Percentiles rank a stretch among this genome's conserved stretches.
Evolutionary conservation across 139 green algal genomes (phyloP).

Genomic region (Volvox africanus): DNA sequence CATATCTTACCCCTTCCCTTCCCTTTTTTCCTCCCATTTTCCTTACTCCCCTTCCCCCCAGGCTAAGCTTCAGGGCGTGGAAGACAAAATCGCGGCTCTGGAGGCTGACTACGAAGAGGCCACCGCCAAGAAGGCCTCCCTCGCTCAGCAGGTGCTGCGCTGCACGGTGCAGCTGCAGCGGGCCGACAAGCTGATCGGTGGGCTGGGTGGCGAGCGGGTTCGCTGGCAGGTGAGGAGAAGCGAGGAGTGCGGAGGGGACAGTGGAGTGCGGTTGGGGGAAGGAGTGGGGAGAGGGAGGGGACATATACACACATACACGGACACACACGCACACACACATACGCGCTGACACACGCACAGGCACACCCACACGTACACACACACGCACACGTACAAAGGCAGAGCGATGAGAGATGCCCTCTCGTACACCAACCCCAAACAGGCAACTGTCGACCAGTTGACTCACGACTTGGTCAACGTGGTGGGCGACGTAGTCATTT

Average conservation of each 20-base stretch:
- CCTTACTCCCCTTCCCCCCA: conserved; percentile 46
- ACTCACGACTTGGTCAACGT: conserved; percentile 75
- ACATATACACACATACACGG: not conserved
- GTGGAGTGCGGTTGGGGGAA: not conserved
- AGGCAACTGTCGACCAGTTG: conserved; percentile 78
- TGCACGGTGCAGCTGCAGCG: conserved; percentile 78
- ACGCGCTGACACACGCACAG: too few relatives aligned
- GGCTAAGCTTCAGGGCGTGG: conserved; percentile 73
- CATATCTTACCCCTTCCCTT: too few relatives aligned
- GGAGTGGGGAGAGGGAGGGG: too few relatives aligned
- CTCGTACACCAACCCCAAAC: not conserved
- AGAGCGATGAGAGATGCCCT: too few relatives aligned
- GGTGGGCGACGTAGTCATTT: conserved; percentile 80
- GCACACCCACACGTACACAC: too few relatives aligned
- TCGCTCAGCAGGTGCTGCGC: conserved; percentile 77
- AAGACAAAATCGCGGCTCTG: conserved; percentile 81
- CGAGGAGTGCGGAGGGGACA: not conserved
- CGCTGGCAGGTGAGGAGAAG: conserved; percentile 67
- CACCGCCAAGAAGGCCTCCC: conserved; percentile 78
- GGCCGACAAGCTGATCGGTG: conserved; percentile 88
- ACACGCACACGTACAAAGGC: too few relatives aligned
- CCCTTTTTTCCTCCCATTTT: too few relatives aligned
- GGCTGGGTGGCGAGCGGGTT: conserved; percentile 81
- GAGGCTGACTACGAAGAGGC: conserved; percentile 77
- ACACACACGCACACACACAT: too few relatives aligned